These are phyloP conservation scores for Strobilomyces confusus DNA, from an alignment of 768 basidiomycete species.

Conservation along the genomic window DNA sequence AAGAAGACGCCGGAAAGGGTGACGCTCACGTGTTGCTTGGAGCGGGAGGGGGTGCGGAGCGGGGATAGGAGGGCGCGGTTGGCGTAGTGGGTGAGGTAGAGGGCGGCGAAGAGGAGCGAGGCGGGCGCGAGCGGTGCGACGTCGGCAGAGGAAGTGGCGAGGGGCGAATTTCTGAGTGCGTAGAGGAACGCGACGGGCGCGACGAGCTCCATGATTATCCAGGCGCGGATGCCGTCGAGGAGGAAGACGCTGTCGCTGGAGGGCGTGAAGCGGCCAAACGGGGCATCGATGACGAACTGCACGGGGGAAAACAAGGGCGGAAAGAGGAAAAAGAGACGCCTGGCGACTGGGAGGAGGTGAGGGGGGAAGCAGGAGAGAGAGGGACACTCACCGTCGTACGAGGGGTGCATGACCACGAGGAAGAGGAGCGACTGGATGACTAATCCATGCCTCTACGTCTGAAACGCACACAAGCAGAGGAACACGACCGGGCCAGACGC, in stretches of 20 bases:
- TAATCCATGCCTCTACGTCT: slow-evolving; percentile 45
- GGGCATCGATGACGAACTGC: slow-evolving; percentile 60
- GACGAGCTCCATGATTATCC: slow-evolving; percentile 76
- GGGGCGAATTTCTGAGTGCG: slow-evolving; percentile 46
- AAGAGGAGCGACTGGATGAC: slow-evolving; percentile 14
- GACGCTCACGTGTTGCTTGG: slow-evolving; percentile 68
- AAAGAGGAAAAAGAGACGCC: slow-evolving; percentile 46
- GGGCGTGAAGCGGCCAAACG: slow-evolving; percentile 74
- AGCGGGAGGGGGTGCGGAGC: slow-evolving; percentile 74
- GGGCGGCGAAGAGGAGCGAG: slow-evolving; percentile 46
- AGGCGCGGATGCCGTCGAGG: slow-evolving; percentile 59
- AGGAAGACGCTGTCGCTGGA: slow-evolving; percentile 42
- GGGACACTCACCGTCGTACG: slow-evolving; percentile 24
- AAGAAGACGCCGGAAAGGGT: slow-evolving; percentile 52
- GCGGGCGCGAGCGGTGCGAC: slow-evolving; percentile 34
- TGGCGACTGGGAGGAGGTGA: slow-evolving; percentile 21
- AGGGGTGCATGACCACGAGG: slow-evolving; percentile 10
- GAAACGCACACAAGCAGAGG: slow-evolving; percentile 62
- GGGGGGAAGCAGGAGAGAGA: no score
- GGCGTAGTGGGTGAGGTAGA: slow-evolving; percentile 74
- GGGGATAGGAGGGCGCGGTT: slow-evolving; percentile 83
- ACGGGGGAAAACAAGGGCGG: slow-evolving; percentile 36
- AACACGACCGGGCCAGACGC: slow-evolving; percentile 38
- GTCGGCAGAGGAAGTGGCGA: slow-evolving; percentile 34
- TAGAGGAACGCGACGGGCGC: slow-evolving; percentile 55